phyloP scores from a whole-genome alignment of 1,139 yeast species.

The Sugiyamaella neomexicana region DNA sequence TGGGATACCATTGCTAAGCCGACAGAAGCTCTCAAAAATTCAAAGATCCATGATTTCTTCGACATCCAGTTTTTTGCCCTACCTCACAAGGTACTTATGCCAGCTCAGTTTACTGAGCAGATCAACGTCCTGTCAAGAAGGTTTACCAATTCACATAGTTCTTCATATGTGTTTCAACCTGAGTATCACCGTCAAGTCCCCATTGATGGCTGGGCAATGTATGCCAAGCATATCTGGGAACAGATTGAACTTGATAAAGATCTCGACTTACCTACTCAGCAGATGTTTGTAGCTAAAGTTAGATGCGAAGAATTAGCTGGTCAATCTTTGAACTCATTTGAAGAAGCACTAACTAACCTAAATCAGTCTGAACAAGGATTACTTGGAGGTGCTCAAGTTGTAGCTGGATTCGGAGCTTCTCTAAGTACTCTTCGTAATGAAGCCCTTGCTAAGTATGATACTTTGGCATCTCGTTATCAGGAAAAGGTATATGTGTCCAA shows the following conservation, averaged over 20 bases:
- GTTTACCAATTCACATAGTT: conserved; percentile 38
- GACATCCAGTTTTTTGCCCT: conserved; percentile 80
- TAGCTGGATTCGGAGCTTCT: conserved; percentile 38
- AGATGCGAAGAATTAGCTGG: conserved; percentile 86
- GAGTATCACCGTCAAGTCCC: conserved; percentile 86
- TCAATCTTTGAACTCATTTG: conserved; percentile 52
- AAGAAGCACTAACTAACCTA: conserved; percentile 38
- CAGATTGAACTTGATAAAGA: conserved; percentile 92
- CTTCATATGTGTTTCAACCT: conserved; percentile 54
- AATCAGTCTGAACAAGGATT: conserved; percentile 24
- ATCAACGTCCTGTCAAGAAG: conserved; percentile 65
- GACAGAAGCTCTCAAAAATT: conserved; percentile 43
- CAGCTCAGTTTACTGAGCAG: conserved; percentile 66
- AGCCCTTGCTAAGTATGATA: conserved; percentile 58
- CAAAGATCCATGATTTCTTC: conserved; percentile 71
- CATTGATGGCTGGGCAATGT: conserved; percentile 93
- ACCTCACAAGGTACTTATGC: conserved; percentile 81
- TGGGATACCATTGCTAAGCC: conserved; percentile 84
- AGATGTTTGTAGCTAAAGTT: conserved; percentile 87
- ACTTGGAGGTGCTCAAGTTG: conserved; percentile 28
- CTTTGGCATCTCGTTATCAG: conserved; percentile 71
- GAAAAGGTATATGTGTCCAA: conserved; percentile 64
- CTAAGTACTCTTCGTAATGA: conserved; percentile 32
- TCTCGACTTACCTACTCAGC: conserved; percentile 94
- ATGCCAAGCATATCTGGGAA: conserved; percentile 90